Evolutionary conservation across 2,329 filamentous ascomycete species (phyloP), one percentile per base, ranked within the genome.

Genomic region (Aureobasidium sp.): DNA sequence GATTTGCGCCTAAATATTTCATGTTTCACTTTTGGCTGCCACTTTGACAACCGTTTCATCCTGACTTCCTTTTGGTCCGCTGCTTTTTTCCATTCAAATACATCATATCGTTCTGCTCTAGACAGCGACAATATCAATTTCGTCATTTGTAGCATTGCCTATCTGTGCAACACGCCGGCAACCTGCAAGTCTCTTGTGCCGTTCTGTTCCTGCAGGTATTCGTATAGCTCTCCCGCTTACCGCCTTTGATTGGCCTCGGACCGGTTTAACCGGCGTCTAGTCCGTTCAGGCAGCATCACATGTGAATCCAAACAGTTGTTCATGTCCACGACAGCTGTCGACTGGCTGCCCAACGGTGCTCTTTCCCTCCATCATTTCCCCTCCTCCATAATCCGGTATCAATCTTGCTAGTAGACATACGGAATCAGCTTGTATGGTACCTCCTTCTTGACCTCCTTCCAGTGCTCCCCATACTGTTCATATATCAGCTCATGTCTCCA

Each of bases 391-490:
- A 27, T n/a, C 39, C 48, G 47, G 13, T 1, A 36, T 44, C 10
- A 8, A 10, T 41, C 13, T n/a, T 30, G 7, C 47, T 14, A 70
- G 49, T 69, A 69, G 14, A 69, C 63, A 55, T 65, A 65, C 3
- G 68, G 68, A 27, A 70, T 30, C 8, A 70, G 62, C 49, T 60
- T 66, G 45, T 67, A 69, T 21, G 65, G 67, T 27, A 69, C 68
- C 42, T 68, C 65, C 54, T 54, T 61, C 54, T 64, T 63, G 5
- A 68, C 63, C 27, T 65, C 58, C 21, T 62, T 60, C 66, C 67
- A 69, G 30, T 70, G 65, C 49, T 65, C 62, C 10, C 65, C 64
- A 44, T 70, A 70, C 64, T 68, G n/a, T 5, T 36, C 27, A 9
- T 1, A n/a, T 11, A 45, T 64, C 57, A 65, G 61, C 62, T 42